Evolutionary conservation across 2,329 filamentous ascomycete species (phyloP).

Genomic region (Aspergillus proliferans): DNA sequence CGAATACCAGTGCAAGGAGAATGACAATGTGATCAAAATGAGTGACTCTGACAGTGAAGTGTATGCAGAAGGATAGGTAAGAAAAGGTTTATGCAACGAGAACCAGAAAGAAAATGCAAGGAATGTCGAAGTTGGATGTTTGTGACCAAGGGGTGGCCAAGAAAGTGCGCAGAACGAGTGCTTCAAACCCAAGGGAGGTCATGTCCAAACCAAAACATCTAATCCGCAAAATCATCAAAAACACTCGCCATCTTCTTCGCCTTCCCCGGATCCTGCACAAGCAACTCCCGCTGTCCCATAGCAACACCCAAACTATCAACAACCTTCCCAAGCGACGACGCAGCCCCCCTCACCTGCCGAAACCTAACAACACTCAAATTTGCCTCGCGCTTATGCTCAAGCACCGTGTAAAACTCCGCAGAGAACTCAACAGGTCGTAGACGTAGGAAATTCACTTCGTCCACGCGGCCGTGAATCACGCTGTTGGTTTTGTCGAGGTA

Average conservation of each 20-base stretch:
- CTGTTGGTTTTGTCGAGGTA: constrained; percentile 72
- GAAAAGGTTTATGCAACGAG: neutral
- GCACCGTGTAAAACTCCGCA: constrained; percentile 78
- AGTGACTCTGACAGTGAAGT: neutral
- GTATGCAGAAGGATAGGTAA: neutral
- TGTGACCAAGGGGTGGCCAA: neutral
- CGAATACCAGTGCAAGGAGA: neutral
- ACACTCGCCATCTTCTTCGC: constrained; percentile 59
- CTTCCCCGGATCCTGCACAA: constrained; percentile 63
- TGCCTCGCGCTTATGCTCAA: constrained; percentile 73
- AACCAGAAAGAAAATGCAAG: neutral
- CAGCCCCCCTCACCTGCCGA: constrained; percentile 85
- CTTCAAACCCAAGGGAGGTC: too few relatives aligned
- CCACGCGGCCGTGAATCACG: constrained; percentile 72
- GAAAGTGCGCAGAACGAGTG: too few relatives aligned
- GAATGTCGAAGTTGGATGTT: neutral
- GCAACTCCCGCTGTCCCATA: constrained; percentile 57
- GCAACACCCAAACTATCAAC: constrained; percentile 68
- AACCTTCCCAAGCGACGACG: constrained; percentile 79
- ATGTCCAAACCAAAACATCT: too few relatives aligned
- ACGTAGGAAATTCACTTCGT: constrained; percentile 67
- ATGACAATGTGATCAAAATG: neutral
- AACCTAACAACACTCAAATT: constrained; percentile 77
- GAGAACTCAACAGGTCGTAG: constrained; percentile 86
- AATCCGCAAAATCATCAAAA: constrained; percentile 22